These are phyloP conservation scores for Acer campestre DNA, from an alignment of 345 rosid genomes.

Conservation along the genomic window DNA sequence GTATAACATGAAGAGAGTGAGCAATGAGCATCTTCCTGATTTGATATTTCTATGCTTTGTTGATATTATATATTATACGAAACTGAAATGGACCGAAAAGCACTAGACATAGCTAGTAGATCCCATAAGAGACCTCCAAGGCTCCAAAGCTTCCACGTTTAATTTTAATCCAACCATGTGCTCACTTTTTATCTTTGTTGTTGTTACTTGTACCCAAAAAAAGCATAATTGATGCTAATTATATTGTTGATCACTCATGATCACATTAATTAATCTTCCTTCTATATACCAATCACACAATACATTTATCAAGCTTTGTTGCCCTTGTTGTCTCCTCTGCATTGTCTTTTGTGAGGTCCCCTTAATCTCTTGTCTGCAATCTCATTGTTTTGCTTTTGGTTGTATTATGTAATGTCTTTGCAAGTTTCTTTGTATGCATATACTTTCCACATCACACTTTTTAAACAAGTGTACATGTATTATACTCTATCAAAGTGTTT, in stretches of 20 bases:
- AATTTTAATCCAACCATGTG: not conserved
- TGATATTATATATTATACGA: not conserved
- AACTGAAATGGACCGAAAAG: not conserved
- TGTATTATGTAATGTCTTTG: no score
- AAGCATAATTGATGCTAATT: not conserved
- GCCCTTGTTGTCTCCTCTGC: not conserved
- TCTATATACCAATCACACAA: not conserved
- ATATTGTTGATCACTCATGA: not conserved
- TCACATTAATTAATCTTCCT: not conserved
- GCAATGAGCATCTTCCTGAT: not conserved
- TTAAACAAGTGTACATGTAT: no score
- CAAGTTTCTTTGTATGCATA: no score
- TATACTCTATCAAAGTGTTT: no score
- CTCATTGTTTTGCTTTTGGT: not conserved
- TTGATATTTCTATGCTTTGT: not conserved
- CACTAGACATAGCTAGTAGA: not conserved
- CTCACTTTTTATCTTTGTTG: not conserved
- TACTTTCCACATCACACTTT: no score
- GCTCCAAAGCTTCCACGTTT: not conserved
- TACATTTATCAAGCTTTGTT: not conserved
- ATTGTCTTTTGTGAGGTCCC: not conserved
- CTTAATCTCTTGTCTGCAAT: no score
- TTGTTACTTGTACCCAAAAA: not conserved
- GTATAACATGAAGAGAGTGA: not conserved
- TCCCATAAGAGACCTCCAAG: not conserved